Evolutionary conservation across 352 stramenopile species (phyloP), one percentile per base, ranked within the genome.

Genomic region (Globisporangium abappressorium): DNA sequence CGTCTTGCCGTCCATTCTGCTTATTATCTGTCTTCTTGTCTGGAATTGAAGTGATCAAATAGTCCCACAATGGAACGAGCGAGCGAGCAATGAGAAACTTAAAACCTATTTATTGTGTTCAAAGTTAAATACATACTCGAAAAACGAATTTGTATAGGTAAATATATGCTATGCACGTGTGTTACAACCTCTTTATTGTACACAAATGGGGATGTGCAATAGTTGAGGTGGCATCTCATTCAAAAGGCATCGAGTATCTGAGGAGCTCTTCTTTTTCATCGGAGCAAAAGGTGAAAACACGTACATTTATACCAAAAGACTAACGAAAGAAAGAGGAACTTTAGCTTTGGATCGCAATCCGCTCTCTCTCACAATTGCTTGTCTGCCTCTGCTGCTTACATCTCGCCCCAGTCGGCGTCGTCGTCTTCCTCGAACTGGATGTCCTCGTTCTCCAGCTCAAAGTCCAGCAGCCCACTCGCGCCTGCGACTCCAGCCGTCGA

Each of bases 341-440:
- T 6, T 49, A n/a, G 41, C 41, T n/a, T 49, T 18, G 41, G 8
- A 12, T 11, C 34, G 34, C 34, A 38, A 38, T 11, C 34, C 34
- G 8, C 34, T 38, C 34, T 38, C 34, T 33, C 38, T 46, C 38
- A 5, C 38, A 49, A n/a, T 7, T 46, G 38, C 12, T 4, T 46
- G 38, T 14, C 38, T 46, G 38, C 15, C 38, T 46, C 38, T 46
- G 38, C 53, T 59, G 62, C 26, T 70, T 85, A 94, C 86, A 94
- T 94, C 65, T 94, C 86, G 26, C 86, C 86, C 86, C 86, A 94
- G 67, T 94, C 86, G 41, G 81, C 82, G 55, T 94, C 85, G 62
- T 94, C 85, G 41, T 94, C 84, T 58, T 93, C 85, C 54, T 92
- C 83, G 66, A 92, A 92, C 49, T 89, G 73, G 49, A 92, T 78